Percentiles rank a stretch among this genome's conserved stretches.
phyloP scores from a whole-genome alignment of 768 basidiomycete species.

The Lentinula edodes region DNA sequence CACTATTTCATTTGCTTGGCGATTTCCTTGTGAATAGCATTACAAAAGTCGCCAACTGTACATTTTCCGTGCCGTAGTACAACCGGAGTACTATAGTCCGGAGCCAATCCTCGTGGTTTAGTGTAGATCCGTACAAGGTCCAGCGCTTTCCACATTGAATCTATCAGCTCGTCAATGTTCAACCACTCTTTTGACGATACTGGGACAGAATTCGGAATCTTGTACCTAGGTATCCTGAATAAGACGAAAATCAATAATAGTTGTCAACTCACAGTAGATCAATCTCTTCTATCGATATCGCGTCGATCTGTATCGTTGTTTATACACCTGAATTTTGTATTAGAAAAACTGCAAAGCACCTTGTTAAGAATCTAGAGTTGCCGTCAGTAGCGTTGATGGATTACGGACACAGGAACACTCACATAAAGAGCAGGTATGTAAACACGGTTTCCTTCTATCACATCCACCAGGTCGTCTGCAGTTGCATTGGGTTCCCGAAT shows the following conservation, averaged over 20 bases:
- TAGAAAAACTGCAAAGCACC: constrained; percentile 31
- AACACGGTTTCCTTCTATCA: constrained; percentile 93
- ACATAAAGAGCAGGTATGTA: constrained; percentile 93
- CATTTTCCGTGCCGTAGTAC: constrained; percentile 66
- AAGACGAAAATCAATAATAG: not conserved
- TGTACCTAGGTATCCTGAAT: constrained; percentile 46
- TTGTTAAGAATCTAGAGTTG: constrained; percentile 69
- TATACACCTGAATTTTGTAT: not conserved
- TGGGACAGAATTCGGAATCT: constrained; percentile 94
- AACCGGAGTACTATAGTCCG: constrained; percentile 89
- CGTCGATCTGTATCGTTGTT: constrained; percentile 68
- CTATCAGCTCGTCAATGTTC: constrained; percentile 91
- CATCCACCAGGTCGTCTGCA: constrained; percentile 94
- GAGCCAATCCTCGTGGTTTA: constrained; percentile 85
- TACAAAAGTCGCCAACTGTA: constrained; percentile 87
- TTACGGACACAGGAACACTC: constrained; percentile 20
- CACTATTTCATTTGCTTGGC: constrained; percentile 97
- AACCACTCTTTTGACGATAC: constrained; percentile 93
- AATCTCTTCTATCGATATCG: constrained; percentile 96
- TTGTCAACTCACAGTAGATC: constrained; percentile 67
- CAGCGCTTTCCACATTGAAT: constrained; percentile 90
- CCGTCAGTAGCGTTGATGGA: not conserved
- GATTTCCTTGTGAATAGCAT: constrained; percentile 93
- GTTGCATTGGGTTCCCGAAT: constrained; percentile 92
- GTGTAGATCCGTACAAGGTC: constrained; percentile 95